phyloP scores from a whole-genome alignment of 2,329 filamentous ascomycete species.

The Microsporum canis region DNA sequence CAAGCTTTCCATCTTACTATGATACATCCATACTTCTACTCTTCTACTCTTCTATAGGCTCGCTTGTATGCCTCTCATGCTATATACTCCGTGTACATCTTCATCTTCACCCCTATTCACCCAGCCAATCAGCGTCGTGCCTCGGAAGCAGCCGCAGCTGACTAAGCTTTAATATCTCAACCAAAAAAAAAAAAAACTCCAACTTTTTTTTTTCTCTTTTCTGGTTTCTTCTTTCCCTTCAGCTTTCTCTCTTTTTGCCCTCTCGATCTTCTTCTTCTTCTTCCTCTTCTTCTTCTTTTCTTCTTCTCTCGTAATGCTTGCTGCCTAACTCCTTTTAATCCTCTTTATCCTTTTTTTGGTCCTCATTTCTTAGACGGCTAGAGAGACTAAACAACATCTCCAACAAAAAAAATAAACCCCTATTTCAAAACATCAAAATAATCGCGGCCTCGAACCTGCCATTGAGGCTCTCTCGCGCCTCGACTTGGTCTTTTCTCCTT shows the following conservation, averaged over 20 bases:
- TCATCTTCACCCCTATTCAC: not conserved
- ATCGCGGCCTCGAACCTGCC: not conserved
- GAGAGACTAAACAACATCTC: not conserved
- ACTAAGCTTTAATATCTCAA: not conserved
- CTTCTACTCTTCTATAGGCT: too few relatives aligned
- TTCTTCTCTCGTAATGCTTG: constrained; percentile 5
- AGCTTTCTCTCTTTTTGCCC: not conserved
- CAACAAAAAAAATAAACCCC: not conserved
- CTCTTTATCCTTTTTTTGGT: constrained; percentile 8
- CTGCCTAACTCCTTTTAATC: constrained; percentile 4
- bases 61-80: too few relatives aligned
- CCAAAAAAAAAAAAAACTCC: not conserved
- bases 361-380: not conserved
- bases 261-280: not conserved
- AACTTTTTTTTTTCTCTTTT: constrained; percentile 4
- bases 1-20: too few relatives aligned
- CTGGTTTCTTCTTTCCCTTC: not conserved
- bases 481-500: not conserved
- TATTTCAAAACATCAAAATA: not conserved
- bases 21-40: too few relatives aligned
- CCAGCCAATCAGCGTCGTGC: not conserved
- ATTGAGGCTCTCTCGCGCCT: not conserved
- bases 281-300: not conserved
- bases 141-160: not conserved
- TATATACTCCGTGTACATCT: not conserved